Evolutionary conservation across 257 asterid genomes (phyloP), one percentile per base, ranked within the genome.

Genomic region (Ligustrum vulgare): DNA sequence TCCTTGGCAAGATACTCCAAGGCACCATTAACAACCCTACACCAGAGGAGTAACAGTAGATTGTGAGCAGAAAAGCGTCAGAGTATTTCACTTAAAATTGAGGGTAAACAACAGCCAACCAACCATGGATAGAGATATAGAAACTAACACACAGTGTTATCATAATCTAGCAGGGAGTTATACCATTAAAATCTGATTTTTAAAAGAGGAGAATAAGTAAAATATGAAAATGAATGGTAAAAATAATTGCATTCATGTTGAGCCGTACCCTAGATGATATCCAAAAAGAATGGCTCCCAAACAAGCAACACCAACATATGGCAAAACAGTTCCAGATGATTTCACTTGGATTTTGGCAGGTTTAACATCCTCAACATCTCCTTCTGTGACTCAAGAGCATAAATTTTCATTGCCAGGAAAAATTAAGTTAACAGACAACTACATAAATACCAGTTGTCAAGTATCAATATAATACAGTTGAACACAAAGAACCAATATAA

Each of bases 1-100:
- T 94, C 98, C 91, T 82, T 86, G 33, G 98, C 86, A 15, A 94
- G 92, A 83, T 92, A 92, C 80, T 90, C 97, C 67, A 92, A 86
- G 71, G 98, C 92, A 87, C 98, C 98, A 84, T 94, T 94, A 63
- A 94, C 97, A 79, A 94, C 98, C 82, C 98, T 94, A 86, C 79
- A 85, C 73, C 76, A 79, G 75, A 83, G 60, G 25, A 77, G 69
- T 37, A 32, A 31, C n/a, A 60, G 31, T 20, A 66, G 25, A 70
- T 39, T 51, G 45, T 28, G 49, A 71, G 28, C 16, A 9, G 22
- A 70, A 45, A 22, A 62, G 31, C 25, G 62, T 41, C 56, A 65
- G 43, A 31, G 32, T 36, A 51, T 23, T 6, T 20, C 20, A 69
- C 73, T 25, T 56, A 58, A 69, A 45, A 69, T 28, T 25, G 62